Percentiles rank a stretch among this genome's conserved stretches.
These are phyloP conservation scores for Saccharomyces hybrid DNA, from an alignment of 1,139 yeast genomes.

Conservation along the genomic window DNA sequence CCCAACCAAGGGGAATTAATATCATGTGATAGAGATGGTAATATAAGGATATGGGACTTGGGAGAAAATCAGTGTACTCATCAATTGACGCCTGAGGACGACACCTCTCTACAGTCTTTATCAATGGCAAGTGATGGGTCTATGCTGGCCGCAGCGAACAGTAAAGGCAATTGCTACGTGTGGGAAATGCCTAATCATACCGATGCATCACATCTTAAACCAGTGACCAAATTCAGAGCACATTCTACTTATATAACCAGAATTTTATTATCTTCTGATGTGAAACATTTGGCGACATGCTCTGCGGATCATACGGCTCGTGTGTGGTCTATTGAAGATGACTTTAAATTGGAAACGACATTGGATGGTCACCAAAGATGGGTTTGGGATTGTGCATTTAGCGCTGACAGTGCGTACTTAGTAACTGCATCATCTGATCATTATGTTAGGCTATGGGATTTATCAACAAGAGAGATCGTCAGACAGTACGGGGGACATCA, in stretches of 20 bases:
- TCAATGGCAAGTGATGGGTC: conserved; percentile 93
- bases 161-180: conserved; percentile 89
- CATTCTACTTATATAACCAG: conserved; percentile 89
- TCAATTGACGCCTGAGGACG: conserved; percentile 88
- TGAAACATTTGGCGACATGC: conserved; percentile 92
- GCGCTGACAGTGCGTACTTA: conserved; percentile 94
- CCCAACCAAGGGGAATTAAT: conserved; percentile 97
- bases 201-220: conserved; percentile 76
- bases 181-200: conserved; percentile 88
- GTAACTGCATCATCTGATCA: conserved; percentile 98
- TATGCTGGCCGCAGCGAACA: conserved; percentile 92
- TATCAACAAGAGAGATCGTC: conserved; percentile 91
- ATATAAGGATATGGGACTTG: conserved; percentile 94
- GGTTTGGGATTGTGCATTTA: conserved; percentile 99
- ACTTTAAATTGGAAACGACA: conserved; percentile 75
- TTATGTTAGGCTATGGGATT: conserved; percentile 92
- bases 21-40: conserved; percentile 92
- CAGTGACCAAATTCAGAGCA: conserved; percentile 81
- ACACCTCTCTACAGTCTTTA: conserved; percentile 82
- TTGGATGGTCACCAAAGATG: conserved; percentile 93
- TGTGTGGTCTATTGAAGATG: conserved; percentile 85
- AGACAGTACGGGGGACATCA: conserved; percentile 83
- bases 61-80: conserved; percentile 95
- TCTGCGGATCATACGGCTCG: conserved; percentile 96
- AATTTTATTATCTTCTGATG: conserved; percentile 83